A percentile compares a stretch with the other conserved stretches of the same genome.
phyloP scores from a whole-genome alignment of 176 grass and related monocot species.

The barley (Hordeum vulgare) region MorexV3_pseudomolecules_assembly NC_058522.1:582356985-582357484 shows the following conservation, averaged over 20 bases:
- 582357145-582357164: neutral
- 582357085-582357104: no score
- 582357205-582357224: no score
- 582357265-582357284: neutral
- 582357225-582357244: no score
- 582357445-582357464: neutral
- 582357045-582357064: neutral
- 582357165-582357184: neutral
- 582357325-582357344: neutral
- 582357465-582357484: neutral
- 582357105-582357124: slow-evolving; percentile 48
- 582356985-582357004: no score
- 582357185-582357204: neutral
- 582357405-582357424: neutral
- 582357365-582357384: neutral
- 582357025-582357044: neutral
- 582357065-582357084: slow-evolving; percentile 40
- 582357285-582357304: neutral
- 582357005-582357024: no score
- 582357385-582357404: neutral
- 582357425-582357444: neutral
- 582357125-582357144: neutral
- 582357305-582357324: neutral
- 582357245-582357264: no score
- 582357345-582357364: neutral